phyloP scores from a whole-genome alignment of 257 asterid species.

The Paulownia fortunei region DNA sequence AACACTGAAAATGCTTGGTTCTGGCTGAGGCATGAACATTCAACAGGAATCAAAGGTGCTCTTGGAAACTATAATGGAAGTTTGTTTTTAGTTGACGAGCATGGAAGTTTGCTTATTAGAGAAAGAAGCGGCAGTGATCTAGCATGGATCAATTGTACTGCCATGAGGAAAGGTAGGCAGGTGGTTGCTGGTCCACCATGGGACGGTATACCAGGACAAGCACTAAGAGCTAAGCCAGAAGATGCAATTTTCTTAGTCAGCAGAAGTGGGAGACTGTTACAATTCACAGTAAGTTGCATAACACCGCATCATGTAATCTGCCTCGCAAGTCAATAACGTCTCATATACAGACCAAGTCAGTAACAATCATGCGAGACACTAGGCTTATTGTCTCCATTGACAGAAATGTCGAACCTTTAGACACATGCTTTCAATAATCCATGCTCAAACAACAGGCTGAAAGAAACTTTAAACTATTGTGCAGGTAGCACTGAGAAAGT shows the following conservation, averaged over 20 bases:
- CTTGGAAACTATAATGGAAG: constrained; percentile 85
- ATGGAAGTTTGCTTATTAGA: constrained; percentile 71
- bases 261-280: constrained; percentile 69
- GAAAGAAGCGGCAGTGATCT: constrained; percentile 65
- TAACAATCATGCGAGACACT: no score
- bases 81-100: constrained; percentile 71
- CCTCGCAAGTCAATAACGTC: not conserved
- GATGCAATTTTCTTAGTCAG: constrained; percentile 79
- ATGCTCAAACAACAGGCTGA: no score
- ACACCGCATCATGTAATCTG: no score
- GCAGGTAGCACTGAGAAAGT: constrained; percentile 81
- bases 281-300: constrained; percentile 62
- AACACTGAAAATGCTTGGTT: constrained; percentile 68
- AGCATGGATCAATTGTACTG: constrained; percentile 82
- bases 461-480: not conserved
- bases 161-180: constrained; percentile 71
- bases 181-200: constrained; percentile 85
- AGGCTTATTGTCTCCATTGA: no score
- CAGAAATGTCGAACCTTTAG: not conserved
- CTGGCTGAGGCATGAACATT: constrained; percentile 79
- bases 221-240: constrained; percentile 52
- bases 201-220: constrained; percentile 63
- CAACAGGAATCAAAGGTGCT: constrained; percentile 59
- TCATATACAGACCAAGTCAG: no score
- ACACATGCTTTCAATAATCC: no score